Evolutionary conservation across 441 rosid species (phyloP).

Genomic region (Rhodomyrtus psidioides): DNA sequence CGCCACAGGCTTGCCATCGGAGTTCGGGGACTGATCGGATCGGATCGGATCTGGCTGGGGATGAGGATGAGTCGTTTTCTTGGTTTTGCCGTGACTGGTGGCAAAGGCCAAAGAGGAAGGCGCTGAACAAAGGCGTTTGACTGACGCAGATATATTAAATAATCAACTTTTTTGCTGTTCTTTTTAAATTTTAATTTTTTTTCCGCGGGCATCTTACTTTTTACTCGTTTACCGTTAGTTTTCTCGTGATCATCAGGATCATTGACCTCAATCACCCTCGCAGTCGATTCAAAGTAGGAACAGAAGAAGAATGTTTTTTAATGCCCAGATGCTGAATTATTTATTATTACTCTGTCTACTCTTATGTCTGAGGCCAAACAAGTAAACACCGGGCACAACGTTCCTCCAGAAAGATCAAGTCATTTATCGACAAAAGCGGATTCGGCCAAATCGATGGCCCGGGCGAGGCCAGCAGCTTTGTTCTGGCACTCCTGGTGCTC

Average conservation of each 20-base stretch:
- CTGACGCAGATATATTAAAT: not conserved
- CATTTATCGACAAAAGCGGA: conserved; percentile 38
- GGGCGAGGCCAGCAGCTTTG: conserved; percentile 33
- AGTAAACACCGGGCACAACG: not conserved
- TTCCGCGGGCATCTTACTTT: not conserved
- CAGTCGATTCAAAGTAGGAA: not conserved
- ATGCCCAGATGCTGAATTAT: not conserved
- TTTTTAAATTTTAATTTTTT: not conserved
- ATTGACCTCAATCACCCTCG: not conserved
- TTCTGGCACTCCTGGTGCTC: conserved; percentile 13
- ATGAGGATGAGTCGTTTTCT: not conserved
- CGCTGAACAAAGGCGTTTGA: not conserved
- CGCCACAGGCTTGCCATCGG: conserved; percentile 62
- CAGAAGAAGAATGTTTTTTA: not conserved
- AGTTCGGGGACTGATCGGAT: not conserved
- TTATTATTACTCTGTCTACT: not conserved
- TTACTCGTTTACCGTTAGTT: not conserved
- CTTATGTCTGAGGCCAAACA: not conserved
- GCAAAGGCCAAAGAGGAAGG: not conserved
- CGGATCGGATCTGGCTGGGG: not conserved
- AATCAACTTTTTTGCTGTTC: not conserved
- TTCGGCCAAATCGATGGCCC: conserved; percentile 80
- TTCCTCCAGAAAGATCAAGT: not conserved
- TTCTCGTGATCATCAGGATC: not conserved
- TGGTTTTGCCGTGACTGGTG: not conserved